Conservation (phyloP, 768 basidiomycete species). For the Macrocybe gigantea region DNA sequence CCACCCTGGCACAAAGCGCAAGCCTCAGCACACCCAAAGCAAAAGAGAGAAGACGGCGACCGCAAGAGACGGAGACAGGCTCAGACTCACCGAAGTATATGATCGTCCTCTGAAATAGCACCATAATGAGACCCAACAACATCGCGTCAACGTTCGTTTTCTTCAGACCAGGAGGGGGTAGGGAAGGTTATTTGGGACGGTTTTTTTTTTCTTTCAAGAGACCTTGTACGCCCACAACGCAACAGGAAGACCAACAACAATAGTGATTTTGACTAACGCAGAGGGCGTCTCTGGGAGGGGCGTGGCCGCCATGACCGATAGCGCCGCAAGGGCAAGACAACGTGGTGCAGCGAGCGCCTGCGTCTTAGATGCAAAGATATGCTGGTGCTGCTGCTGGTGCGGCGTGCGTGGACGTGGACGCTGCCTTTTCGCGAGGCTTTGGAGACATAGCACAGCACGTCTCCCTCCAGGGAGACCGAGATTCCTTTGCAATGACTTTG, state of each 20-base stretch:
- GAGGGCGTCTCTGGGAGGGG: conserved; percentile 18
- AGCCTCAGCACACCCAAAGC: neutral
- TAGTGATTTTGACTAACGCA: conserved; percentile 17
- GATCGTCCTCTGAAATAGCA: conserved; percentile 42
- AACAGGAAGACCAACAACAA: conserved; percentile 29
- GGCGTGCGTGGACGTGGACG: too few relatives aligned
- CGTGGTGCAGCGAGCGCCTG: too few relatives aligned
- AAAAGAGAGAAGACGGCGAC: too few relatives aligned
- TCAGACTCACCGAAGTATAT: conserved; percentile 38
- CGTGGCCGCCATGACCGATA: neutral
- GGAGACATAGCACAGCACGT: too few relatives aligned
- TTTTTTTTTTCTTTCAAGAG: too few relatives aligned
- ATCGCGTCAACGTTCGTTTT: neutral
- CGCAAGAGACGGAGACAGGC: too few relatives aligned
- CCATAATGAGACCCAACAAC: conserved; percentile 37
- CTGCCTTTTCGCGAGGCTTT: too few relatives aligned
- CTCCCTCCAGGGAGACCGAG: too few relatives aligned
- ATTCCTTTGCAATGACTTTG: too few relatives aligned
- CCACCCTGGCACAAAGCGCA: conserved; percentile 15
- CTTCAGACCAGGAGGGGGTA: neutral
- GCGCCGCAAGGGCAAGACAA: neutral
- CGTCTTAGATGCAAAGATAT: too few relatives aligned
- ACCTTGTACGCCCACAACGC: conserved; percentile 40
- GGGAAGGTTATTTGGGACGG: too few relatives aligned
- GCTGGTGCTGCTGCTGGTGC: too few relatives aligned